Evolutionary conservation across 345 rosid genomes (phyloP), one percentile per base, ranked within the genome.

Genomic region (Ailanthus altissimus): DNA sequence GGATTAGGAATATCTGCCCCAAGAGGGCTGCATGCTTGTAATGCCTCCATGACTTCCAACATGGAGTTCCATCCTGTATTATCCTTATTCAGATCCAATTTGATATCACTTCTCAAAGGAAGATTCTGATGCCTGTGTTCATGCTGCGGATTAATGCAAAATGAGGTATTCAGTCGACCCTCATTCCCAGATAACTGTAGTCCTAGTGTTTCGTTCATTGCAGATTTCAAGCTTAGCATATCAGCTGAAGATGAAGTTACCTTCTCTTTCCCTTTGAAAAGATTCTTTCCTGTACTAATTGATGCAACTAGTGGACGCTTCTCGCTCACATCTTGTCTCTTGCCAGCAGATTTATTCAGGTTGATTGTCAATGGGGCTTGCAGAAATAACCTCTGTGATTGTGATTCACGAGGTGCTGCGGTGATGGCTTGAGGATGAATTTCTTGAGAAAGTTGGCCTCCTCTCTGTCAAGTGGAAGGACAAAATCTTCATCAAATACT

Each of bases 231-330:
- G 51, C 40, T 40, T 53, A 25, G 53, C 16, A 16, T 28, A 36
- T 64, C 16, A 53, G 71, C 26, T 23, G 64, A 75, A 23, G 53
- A 26, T 40, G 63, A 38, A 64, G 20, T 42, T 38, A 14, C 78
- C 71, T 75, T 64, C 49, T 64, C 71, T 75, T 51, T 75, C 38
- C 62, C 78, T n/a, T 51, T 40, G 61, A 32, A 47, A 47, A 61
- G 2, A 72, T 73, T 25, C 38, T 25, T 46, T 16, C 43, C 25
- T 5, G 25, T 43, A 49, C 20, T 61, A 61, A 13, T 12, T 26
- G 69, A 61, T 21, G 49, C 40, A 72, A 59, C 51, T 16, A 45
- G 54, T 58, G 1, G 59, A 61, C 21, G 67, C 47, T 49, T 61
- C 21, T 62, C 21, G 13, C 59, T 64, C 16, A n/a, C 58, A 59